A percentile compares a stretch with the other conserved stretches of the same genome.
These are phyloP conservation scores for Coemansia sp. DNA, from an alignment of 192 early-diverging fungal genomes.

Conservation along the genomic window DNA sequence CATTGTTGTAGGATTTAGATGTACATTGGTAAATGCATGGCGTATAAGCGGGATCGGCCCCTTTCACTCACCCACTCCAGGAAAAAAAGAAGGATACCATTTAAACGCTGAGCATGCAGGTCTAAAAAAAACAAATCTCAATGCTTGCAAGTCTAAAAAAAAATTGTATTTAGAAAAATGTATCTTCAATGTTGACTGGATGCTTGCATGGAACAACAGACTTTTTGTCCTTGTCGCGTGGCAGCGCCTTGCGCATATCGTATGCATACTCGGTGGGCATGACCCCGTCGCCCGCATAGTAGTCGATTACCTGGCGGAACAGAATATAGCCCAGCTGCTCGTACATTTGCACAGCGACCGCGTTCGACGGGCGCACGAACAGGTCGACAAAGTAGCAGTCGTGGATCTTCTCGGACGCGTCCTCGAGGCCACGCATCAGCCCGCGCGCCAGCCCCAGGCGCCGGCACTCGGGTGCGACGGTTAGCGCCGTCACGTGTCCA, in stretches of 20 bases:
- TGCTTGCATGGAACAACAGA: slow-evolving; percentile 38
- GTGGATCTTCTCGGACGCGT: slow-evolving; percentile 87
- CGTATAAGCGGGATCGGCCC: too few relatives aligned
- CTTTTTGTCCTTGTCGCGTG: slow-evolving; percentile 66
- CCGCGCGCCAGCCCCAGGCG: slow-evolving; percentile 84
- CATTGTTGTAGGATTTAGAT: slow-evolving; percentile 11
- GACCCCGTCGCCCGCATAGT: slow-evolving; percentile 71
- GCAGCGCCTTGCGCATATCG: slow-evolving; percentile 95
- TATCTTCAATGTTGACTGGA: slow-evolving; percentile 24
- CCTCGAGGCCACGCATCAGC: slow-evolving; percentile 88
- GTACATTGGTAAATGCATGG: too few relatives aligned
- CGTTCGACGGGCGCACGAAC: slow-evolving; percentile 92
- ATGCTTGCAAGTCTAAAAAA: too few relatives aligned
- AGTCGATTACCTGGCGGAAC: slow-evolving; percentile 82
- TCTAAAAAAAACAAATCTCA: too few relatives aligned
- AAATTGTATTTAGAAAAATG: slow-evolving; percentile 5
- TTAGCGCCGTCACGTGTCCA: slow-evolving; percentile 97
- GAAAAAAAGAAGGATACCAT: too few relatives aligned
- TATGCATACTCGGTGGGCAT: slow-evolving; percentile 80
- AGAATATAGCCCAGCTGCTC: slow-evolving; percentile 88
- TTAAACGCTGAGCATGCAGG: too few relatives aligned
- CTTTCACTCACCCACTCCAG: too few relatives aligned
- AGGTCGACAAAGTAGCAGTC: slow-evolving; percentile 79
- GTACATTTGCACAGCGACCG: slow-evolving; percentile 91
- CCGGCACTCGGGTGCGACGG: slow-evolving; percentile 93